Base-by-base conservation (phyloP, 106 monocot genomes). In the Gastrodia elata region DNA sequence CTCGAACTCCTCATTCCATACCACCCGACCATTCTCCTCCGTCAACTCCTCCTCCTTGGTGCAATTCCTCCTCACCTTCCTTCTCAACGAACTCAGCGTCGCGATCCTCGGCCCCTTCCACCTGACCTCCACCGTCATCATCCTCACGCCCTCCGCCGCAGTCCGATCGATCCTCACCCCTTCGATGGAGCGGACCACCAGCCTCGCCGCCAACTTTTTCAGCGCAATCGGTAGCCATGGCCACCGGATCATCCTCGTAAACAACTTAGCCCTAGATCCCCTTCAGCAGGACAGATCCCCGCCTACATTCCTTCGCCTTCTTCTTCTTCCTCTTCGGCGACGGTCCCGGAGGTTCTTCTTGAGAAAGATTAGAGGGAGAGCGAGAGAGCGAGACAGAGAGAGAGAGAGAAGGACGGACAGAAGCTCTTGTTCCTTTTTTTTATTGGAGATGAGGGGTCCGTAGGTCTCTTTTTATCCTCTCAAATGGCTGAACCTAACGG, bases 231-330 rank as follows among this genome's bases (percentile, higher is more conserved):
- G 83, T 38, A 83, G 86, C 81, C 83, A 86, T 52, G 89, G 89
- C 89, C 89, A 89, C 57, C 83, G 68, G 61, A 89, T 89, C 78
- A 89, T 76, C 64, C 34, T 89, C 65, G 74, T 44, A 69, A 76
- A 79, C 84, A 82, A 74, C 22, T 15, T 41, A 13, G 18, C 77
- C 36, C 48, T 48, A 48, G 42, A 70, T 70, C 67, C 67, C 33
- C 9, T 26, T 14, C 69, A 69, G 2, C 1, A 69, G 2, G 1
- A 37, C 20, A 35, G n/a, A n/a, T 20, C n/a, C 52, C 3, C 2
- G n/a, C 2, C 30, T 20, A 37, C 37, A 67, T 67, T 67, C 36
- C 18, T 67, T 37, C 67, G 36, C 37, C 13, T 28, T 30, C 61
- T 61, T 61, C 61, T 13, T 7, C 67, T 18, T 1, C 38, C 36